A percentile compares a stretch with the other conserved stretches of the same genome.
Conservation (phyloP, 2,329 filamentous ascomycete genomes). For the Thielaviopsis ethacetica region DNA sequence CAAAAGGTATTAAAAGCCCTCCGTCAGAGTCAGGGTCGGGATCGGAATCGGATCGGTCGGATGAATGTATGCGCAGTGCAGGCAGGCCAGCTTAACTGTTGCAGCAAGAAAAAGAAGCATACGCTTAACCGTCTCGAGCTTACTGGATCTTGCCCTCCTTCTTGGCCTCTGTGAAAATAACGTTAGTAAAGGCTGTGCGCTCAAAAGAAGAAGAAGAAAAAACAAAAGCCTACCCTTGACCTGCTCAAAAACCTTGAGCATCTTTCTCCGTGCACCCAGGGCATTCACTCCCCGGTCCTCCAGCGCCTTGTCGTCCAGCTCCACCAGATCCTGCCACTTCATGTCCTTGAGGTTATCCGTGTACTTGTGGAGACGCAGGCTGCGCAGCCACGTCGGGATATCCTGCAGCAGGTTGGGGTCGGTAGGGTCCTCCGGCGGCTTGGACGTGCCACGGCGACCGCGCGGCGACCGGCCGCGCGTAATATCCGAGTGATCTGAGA, state of each 20-base stretch:
- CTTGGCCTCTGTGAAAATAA: conserved; percentile 9
- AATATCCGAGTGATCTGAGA: conserved; percentile 89
- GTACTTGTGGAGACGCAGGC: conserved; percentile 92
- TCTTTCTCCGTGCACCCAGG: conserved; percentile 85
- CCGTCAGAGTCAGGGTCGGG: background rate
- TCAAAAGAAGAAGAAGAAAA: background rate
- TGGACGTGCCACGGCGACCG: conserved; percentile 83
- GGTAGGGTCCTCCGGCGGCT: conserved; percentile 94
- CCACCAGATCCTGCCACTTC: conserved; percentile 86
- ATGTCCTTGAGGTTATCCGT: conserved; percentile 96
- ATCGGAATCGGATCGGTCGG: background rate
- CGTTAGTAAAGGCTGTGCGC: background rate
- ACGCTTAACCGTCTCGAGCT: background rate
- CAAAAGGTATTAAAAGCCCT: too few species aligned
- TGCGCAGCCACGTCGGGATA: conserved; percentile 90
- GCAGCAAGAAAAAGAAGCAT: background rate
- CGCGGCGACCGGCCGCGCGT: conserved; percentile 79
- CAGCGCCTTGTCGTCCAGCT: conserved; percentile 81
- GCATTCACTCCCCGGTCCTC: conserved; percentile 91
- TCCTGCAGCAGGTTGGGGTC: conserved; percentile 82
- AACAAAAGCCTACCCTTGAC: conserved; percentile 48
- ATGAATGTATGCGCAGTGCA: too few species aligned
- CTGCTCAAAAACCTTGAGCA: conserved; percentile 98
- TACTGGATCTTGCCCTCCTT: conserved; percentile 11
- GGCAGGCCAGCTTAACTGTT: too few species aligned